Evolutionary conservation across 495 filamentous ascomycete species (phyloP).

Genomic region (Cladorrhinum samala): DNA sequence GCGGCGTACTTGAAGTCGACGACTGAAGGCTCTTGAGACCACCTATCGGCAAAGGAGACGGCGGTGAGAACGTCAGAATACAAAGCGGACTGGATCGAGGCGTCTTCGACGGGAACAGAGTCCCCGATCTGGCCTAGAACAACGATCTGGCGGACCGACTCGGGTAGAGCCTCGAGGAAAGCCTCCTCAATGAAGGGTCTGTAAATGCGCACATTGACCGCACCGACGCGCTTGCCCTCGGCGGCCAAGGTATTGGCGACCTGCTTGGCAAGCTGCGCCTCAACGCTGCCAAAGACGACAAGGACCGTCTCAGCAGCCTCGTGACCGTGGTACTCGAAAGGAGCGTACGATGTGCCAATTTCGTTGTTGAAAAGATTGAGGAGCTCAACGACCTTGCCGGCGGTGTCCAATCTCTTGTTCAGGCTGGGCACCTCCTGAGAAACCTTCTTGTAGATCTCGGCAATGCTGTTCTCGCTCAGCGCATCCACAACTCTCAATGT

Average conservation of each 20-base stretch:
- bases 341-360: conserved; percentile 83
- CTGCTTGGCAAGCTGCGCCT: conserved; percentile 78
- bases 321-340: conserved; percentile 95
- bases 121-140: conserved; percentile 56
- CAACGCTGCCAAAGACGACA: conserved; percentile 86
- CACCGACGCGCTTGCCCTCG: conserved; percentile 70
- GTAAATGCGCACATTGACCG: conserved; percentile 87
- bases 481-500: conserved; percentile 81
- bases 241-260: conserved; percentile 66
- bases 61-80: conserved; percentile 86
- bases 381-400: conserved; percentile 67
- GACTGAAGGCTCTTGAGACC: conserved; percentile 52
- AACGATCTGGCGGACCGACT: conserved; percentile 65
- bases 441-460: conserved; percentile 63
- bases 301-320: conserved; percentile 67
- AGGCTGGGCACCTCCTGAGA: conserved; percentile 50
- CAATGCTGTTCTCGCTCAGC: conserved; percentile 65
- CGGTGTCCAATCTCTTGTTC: conserved; percentile 66
- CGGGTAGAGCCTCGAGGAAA: conserved; percentile 75
- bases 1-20: conserved; percentile 86
- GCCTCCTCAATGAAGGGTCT: conserved; percentile 90
- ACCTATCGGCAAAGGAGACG: conserved; percentile 67
- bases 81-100: conserved; percentile 68
- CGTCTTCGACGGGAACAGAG: conserved; percentile 54
- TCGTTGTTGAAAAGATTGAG: conserved; percentile 82